Conservation (phyloP, 2,329 filamentous ascomycete genomes). For the Biscogniauxia marginata region DNA sequence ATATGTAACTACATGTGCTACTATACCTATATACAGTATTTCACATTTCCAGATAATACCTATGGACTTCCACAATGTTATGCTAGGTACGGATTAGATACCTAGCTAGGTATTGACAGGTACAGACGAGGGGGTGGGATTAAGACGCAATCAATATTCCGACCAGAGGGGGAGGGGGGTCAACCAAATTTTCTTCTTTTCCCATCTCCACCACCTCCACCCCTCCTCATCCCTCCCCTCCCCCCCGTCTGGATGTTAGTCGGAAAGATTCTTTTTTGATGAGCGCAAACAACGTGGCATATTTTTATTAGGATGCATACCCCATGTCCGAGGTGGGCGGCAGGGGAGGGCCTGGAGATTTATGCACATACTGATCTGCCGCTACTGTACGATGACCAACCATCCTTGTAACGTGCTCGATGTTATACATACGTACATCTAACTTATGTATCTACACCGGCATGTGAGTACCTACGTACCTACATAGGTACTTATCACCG, state of each 20-base stretch:
- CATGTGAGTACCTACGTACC: background rate
- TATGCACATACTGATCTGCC: slow-evolving; percentile 12
- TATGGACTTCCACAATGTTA: no score
- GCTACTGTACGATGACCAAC: slow-evolving; percentile 15
- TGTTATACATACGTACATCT: background rate
- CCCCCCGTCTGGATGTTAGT: no score
- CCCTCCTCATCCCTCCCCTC: no score
- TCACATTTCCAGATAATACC: no score
- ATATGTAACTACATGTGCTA: no score
- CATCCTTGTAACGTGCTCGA: background rate
- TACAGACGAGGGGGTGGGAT: no score
- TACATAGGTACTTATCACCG: background rate
- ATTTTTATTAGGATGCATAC: background rate
- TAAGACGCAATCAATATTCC: no score
- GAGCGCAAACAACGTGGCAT: background rate
- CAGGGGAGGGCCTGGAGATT: slow-evolving; percentile 33
- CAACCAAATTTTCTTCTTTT: no score
- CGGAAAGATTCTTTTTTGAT: background rate
- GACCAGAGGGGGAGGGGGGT: no score
- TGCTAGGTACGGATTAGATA: no score
- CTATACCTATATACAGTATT: no score
- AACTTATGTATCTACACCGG: background rate
- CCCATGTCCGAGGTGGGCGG: slow-evolving; percentile 41
- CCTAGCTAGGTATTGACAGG: no score
- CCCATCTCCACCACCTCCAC: background rate